These are phyloP conservation scores for Cocos nucifera DNA, from an alignment of 176 grass and related monocot genomes.

Conservation along the genomic window DNA sequence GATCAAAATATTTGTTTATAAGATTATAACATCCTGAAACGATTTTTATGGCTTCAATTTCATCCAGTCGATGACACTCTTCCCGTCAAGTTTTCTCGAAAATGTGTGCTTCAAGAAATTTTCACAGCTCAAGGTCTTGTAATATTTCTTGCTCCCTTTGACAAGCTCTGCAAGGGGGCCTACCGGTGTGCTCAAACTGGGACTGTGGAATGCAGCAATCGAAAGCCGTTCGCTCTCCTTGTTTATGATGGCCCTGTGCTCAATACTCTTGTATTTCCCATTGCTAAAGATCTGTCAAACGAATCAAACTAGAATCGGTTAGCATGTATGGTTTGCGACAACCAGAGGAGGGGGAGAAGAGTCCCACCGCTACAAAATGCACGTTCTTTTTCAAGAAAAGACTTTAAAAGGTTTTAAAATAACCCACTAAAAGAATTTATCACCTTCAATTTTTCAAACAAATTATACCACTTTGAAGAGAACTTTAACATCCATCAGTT, in stretches of 20 bases:
- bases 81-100: conserved; percentile 17
- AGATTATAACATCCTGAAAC: no score
- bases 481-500: no score
- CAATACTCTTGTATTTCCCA: conserved; percentile 26
- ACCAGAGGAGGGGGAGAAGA: no score
- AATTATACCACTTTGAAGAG: no score
- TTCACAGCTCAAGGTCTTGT: conserved; percentile 12
- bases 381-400: no score
- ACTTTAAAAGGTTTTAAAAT: no score
- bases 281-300: conserved; percentile 15
- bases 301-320: no score
- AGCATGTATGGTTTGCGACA: no score
- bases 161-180: conserved; percentile 24
- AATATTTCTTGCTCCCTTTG: conserved; percentile 1
- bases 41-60: background rate
- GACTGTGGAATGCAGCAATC: conserved; percentile 15
- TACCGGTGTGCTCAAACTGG: conserved; percentile 2
- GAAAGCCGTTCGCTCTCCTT: conserved; percentile 16
- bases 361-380: no score
- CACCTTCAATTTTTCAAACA: no score
- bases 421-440: no score
- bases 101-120: conserved; percentile 19
- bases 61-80: background rate
- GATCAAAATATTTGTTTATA: no score
- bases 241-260: conserved; percentile 21